phyloP scores from a whole-genome alignment of 1,284 basidiomycete species.

The Gymnopus androsaceus region DNA sequence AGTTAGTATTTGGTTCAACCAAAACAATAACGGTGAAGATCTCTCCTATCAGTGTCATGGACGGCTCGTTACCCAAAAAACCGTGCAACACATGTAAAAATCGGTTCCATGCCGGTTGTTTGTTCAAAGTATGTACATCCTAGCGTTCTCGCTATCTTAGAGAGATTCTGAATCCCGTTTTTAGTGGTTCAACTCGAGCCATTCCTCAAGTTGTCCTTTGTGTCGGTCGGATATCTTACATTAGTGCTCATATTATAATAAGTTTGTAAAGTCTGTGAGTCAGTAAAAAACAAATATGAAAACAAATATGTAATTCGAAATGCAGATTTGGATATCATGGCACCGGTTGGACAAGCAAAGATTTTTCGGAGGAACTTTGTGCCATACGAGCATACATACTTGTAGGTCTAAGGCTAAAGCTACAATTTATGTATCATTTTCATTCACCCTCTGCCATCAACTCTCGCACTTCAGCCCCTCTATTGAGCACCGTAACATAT shows the following conservation, averaged over 20 bases:
- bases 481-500: slow-evolving; percentile 46
- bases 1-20: background rate
- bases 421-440: too few relatives aligned
- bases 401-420: too few relatives aligned
- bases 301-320: too few relatives aligned
- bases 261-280: too few relatives aligned
- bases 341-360: too few relatives aligned
- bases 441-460: background rate
- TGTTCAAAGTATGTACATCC: slow-evolving; percentile 85
- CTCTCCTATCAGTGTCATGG: slow-evolving; percentile 82
- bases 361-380: too few relatives aligned
- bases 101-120: slow-evolving; percentile 89
- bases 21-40: background rate
- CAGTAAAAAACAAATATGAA: too few relatives aligned
- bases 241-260: background rate
- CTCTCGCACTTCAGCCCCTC: slow-evolving; percentile 43
- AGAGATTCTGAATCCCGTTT: too few relatives aligned
- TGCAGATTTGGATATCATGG: too few relatives aligned
- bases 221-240: slow-evolving; percentile 79
- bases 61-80: slow-evolving; percentile 87
- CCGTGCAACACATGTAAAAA: slow-evolving; percentile 96
- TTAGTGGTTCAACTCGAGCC: slow-evolving; percentile 91
- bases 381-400: too few relatives aligned
- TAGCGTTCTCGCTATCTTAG: too few relatives aligned
- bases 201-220: slow-evolving; percentile 88